Evolutionary conservation across 768 basidiomycete species (phyloP), one percentile per base, ranked within the genome.

Genomic region (Crucibulum laeve): DNA sequence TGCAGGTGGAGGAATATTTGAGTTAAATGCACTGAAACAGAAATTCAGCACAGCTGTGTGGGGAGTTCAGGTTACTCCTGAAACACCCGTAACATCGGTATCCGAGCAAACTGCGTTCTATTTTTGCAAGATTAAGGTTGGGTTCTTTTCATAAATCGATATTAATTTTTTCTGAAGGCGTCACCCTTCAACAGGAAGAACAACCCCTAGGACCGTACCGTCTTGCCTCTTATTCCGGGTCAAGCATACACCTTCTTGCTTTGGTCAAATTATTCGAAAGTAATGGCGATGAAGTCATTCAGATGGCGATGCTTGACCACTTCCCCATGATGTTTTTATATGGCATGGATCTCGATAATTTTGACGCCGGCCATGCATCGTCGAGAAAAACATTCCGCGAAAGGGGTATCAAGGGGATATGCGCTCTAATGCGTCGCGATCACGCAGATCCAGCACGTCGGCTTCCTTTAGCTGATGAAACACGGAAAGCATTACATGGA

Each of bases 241-340:
- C 44, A 3, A 45, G 44, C 22, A 17, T 52, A 15, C 38, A 49
- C 13, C 24, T 25, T 22, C 38, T 50, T 15, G 10, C 34, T 4
- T 26, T 52, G 25, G 47, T 42, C n/a, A 34, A 44, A 15, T 13
- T 46, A 1, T 43, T 52, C 25, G 43, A 45, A 24, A 28, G 22
- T 19, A 46, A 49, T 25, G 50, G 48, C 17, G 50, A 52, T 44
- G 35, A 45, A 33, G 33, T 52, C 25, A 21, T 28, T 4, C 50
- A 52, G 32, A 19, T 52, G 3, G 43, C 48, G 25, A 41, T 52
- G 21, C 25, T 52, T 4, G 50, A 52, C 39, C 50, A 52, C 37
- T 49, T 45, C 34, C 50, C 50, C 5, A 36, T 25, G 19, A 38
- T 22, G 11, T 38, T 14, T 19, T 7, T 38, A 38, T 11, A 32